Base-by-base conservation (phyloP, 768 basidiomycete species). In the Tremella yokohamensis region DNA sequence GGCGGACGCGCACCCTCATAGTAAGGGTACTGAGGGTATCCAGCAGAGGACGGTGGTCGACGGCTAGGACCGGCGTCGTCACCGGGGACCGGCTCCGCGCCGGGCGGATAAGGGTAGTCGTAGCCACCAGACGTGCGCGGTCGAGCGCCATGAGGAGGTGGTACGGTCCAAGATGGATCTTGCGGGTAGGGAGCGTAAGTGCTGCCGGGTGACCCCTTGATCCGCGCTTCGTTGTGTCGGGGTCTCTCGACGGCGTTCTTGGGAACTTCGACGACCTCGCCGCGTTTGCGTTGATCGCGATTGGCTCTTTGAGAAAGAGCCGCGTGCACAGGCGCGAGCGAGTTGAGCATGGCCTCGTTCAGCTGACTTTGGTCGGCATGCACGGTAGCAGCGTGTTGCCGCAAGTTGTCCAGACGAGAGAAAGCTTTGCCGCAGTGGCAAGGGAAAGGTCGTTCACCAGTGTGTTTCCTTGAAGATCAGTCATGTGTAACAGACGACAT, bases 401-500 rank as follows among this genome's bases (percentile, higher is more conserved):
- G 86, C 1, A 98, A 83, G 72, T 98, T 98, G 79, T 98, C 94
- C 73, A 98, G 85, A 12, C 94, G 85, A 4, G 90, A 92, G 74
- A 97, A 97, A 64, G 93, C 87, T 77, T 94, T 93, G 12, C 85
- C 83, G 80, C 94, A 98, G 74, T 97, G 93, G 72, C 94, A 98
- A 40, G 85, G 84, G 78, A 98, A 98, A 16, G 94, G 94, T 18
- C 92, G 85, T 75, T 97, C 94, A 61, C 94, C 94, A 3, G 94
- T 97, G 78, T 98, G 94, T 83, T 97, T 97, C 66, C 93, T 97
- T 6, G 22, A 19, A 48, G 19, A 39, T 38, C 54, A 60, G 54
- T 45, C 20, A 45, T 13, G 26, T 38, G 11, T 11, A 26, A 52
- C 8, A 45, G 20, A 29, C 19, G 7, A 37, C 54, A 45, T 25